Base-by-base conservation (phyloP, 148 eudicot genomes). In the Vaccinium corymbosum region DNA sequence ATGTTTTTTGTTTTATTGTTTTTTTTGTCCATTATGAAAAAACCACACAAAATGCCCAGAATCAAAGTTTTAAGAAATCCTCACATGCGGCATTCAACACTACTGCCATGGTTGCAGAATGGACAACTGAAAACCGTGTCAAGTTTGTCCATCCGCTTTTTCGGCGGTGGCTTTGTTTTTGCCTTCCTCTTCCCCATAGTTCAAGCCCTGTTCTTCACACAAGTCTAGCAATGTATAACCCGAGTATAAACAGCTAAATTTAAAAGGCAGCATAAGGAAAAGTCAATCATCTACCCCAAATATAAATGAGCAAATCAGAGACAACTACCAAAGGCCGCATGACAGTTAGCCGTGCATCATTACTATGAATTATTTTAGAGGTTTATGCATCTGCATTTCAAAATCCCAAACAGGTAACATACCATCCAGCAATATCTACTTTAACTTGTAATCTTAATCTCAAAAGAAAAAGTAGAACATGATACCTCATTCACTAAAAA, bases 11-110 rank as follows among this genome's bases (percentile, higher is more conserved):
- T 7, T 42, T n/a, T 76, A 0, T 38, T 16, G 5, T 42, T 7
- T 70, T 27, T 27, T 32, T 14, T 14, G 16, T 29, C 46, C 32
- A 12, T 5, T 49, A 11, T 3, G 1, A 1, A 27, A 68, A 68
- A 68, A 13, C 35, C 73, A 68, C 59, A 50, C n/a, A 77, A 77
- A 25, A 77, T 51, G 19, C 10, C 80, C 61, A 50, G 66, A 51
- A 78, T 50, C 29, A 79, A 79, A 29, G 42, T 55, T 17, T 14
- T 1, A 55, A 35, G 49, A 55, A 56, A 55, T 19, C 87, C 95
- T 89, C 89, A 94, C 98, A 95, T 93, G 49, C 93, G 92, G 73
- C 98, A 95, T 84, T 95, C 98, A 56, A 95, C 98, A 84, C 98
- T 90, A 56, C 88, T 90, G 56, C 95, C 95, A 84, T 95, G 98